Base-by-base conservation (phyloP, 768 basidiomycete genomes). In the Suillus weaverae region DNA sequence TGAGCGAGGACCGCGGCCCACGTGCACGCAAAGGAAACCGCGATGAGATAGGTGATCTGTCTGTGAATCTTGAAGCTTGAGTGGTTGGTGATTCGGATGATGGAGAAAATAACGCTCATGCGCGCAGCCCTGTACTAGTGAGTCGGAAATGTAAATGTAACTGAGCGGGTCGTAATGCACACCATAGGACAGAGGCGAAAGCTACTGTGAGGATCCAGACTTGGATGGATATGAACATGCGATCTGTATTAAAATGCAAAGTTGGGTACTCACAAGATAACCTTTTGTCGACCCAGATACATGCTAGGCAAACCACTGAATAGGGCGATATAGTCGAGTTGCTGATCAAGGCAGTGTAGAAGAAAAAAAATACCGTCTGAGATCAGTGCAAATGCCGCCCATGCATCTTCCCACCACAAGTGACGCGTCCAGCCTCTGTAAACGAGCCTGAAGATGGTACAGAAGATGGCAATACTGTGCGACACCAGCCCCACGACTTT, bases 321-420 rank as follows among this genome's bases (percentile, higher is more conserved):
- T 20, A 48, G 3, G n/a, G 6, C 1, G 33, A 22, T 14, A n/a
- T 36, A 6, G 54, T 55, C 13, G 2, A n/a, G 13, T 35, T 55
- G 6, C 32, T 55, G 54, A 14, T 13, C 33, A 55, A 55, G 11
- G n/a, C n/a, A 55, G 35, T 2, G n/a, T 22, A 22, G 2, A 55
- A 35, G 33, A 35, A 13, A n/a, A 36, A 55, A n/a, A 35, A 6
- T 7, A 55, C 54, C 33, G 14, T 75, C 73, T 18, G 30, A 46
- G n/a, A 14, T 44, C 11, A 75, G 66, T 7, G 72, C 74, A 1
- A 72, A 51, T n/a, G 62, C 57, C 7, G 72, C 72, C 68, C 67
- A 72, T 6, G 48, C 63, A 41, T 76, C 75, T 48, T 77, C 74
- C 75, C 73, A 76, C 74, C 74, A 72, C 30, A 75, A 71, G 26